phyloP scores from a whole-genome alignment of 345 rosid genomes.

The Lenwebbia sp. region DNA sequence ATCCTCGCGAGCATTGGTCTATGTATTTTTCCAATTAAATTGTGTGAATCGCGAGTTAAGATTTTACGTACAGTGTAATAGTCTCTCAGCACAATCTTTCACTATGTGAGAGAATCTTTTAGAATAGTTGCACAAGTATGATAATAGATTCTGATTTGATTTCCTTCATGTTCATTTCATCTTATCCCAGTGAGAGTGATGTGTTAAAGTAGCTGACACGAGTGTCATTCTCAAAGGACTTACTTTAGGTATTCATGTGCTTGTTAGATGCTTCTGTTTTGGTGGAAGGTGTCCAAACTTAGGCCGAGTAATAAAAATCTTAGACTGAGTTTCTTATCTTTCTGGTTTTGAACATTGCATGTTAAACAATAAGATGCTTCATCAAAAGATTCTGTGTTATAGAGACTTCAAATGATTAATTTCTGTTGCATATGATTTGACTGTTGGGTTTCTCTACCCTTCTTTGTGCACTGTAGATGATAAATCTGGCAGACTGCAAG shows the following conservation, averaged over 20 bases:
- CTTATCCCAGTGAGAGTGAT: not conserved
- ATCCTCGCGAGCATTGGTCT: not conserved
- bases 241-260: not conserved
- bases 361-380: not conserved
- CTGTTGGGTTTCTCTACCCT: not conserved
- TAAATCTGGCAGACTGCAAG: not conserved
- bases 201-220: not conserved
- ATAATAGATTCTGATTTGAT: not conserved
- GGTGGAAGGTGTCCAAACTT: not conserved
- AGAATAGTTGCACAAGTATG: not conserved
- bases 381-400: not conserved
- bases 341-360: not conserved
- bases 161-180: not conserved
- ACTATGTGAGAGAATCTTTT: not conserved
- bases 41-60: not conserved
- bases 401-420: not conserved
- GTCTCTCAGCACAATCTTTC: not conserved
- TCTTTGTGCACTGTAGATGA: not conserved
- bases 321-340: not conserved
- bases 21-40: not conserved
- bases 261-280: not conserved
- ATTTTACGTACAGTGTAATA: not conserved
- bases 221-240: not conserved
- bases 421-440: not conserved
- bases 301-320: not conserved